Conservation (phyloP, 2,329 filamentous ascomycete species). For the Rhynchosporium agropyri region DNA sequence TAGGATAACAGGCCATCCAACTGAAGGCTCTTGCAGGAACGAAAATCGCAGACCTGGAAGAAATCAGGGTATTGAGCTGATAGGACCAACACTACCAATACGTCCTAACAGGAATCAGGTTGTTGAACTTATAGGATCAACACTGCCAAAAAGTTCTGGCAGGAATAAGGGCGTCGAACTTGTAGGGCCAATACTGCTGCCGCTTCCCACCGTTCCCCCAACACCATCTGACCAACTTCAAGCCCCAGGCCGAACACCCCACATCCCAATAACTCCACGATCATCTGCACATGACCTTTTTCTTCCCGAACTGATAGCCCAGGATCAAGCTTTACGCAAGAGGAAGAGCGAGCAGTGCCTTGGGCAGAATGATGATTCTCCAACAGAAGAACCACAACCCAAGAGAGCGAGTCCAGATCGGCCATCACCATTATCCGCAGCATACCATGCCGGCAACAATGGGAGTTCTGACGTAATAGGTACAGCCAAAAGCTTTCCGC, state of each 20-base stretch:
- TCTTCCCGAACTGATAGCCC: not conserved
- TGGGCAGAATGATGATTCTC: not conserved
- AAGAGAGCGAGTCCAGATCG: slow-evolving; percentile 16
- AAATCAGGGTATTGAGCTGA: not conserved
- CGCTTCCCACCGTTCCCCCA: too few relatives aligned
- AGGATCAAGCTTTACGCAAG: not conserved
- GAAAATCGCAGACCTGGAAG: not conserved
- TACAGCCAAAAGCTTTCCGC: not conserved
- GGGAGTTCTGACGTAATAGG: not conserved
- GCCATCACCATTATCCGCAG: not conserved
- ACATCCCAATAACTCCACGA: not conserved
- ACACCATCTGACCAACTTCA: too few relatives aligned
- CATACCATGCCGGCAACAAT: not conserved
- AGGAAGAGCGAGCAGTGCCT: slow-evolving; percentile 3
- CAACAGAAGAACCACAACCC: not conserved
- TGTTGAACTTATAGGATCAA: too few relatives aligned
- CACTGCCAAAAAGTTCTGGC: too few relatives aligned
- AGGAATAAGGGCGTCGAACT: too few relatives aligned
- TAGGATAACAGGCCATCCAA: not conserved
- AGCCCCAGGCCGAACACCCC: not conserved
- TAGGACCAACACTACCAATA: not conserved
- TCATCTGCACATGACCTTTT: too few relatives aligned
- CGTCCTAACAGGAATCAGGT: not conserved
- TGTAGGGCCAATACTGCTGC: too few relatives aligned
- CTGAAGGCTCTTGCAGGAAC: not conserved